These are phyloP conservation scores for Leptomonas pyrrhocoris DNA, from an alignment of 208 protist genomes.

Conservation along the genomic window DNA sequence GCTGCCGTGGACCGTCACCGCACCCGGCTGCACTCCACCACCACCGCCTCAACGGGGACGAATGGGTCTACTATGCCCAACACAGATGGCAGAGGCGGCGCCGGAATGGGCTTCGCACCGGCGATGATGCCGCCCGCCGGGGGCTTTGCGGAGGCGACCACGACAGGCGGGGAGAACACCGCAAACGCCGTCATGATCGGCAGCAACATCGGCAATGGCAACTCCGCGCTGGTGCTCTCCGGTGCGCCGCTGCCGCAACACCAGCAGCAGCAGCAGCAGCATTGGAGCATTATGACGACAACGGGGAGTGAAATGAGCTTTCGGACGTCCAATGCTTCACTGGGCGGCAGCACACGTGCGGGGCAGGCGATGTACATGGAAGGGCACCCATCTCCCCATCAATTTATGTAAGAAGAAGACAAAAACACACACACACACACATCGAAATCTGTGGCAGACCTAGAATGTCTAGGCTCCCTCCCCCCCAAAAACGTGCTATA, in stretches of 20 bases:
- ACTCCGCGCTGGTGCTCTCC: background rate
- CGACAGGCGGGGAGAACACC: background rate
- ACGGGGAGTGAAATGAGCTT: background rate
- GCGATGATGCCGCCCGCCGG: background rate
- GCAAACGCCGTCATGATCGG: background rate
- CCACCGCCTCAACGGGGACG: background rate
- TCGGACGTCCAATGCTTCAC: background rate
- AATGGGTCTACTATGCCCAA: background rate
- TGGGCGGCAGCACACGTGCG: background rate
- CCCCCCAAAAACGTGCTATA: no score
- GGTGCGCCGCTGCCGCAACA: background rate
- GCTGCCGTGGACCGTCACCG: slow-evolving; percentile 63
- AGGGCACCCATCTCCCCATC: background rate
- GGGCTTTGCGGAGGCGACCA: background rate
- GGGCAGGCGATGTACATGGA: background rate
- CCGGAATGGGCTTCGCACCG: background rate
- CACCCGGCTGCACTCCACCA: slow-evolving; percentile 8
- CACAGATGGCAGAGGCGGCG: no score
- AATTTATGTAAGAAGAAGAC: slow-evolving; percentile 14
- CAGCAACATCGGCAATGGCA: slow-evolving; percentile 7
- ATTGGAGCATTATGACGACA: background rate
- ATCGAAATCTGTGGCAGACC: background rate
- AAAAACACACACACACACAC: slow-evolving; percentile 4
- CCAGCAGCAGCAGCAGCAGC: background rate
- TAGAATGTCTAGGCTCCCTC: background rate